Percentiles rank a stretch among this genome's conserved stretches.
Evolutionary conservation across 805 yeast genomes (phyloP).

Genomic region (Candida sanyiensis): DNA sequence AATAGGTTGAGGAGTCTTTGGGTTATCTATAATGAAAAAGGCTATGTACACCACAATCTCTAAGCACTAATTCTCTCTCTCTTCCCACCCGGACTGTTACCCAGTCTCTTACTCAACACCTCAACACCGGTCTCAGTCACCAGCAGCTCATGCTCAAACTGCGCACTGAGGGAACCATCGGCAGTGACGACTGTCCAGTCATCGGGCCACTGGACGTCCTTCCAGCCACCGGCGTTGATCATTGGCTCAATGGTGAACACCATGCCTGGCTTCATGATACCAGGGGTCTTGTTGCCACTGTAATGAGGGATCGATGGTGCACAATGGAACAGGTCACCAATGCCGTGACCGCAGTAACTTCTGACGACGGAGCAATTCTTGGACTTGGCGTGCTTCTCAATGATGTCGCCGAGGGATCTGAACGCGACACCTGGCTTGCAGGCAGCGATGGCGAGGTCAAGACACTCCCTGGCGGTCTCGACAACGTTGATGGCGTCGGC

Average conservation of each 20-base stretch:
- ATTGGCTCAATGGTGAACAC: conserved; percentile 97
- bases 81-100: conserved; percentile 87
- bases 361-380: conserved; percentile 83
- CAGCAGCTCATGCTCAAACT: conserved; percentile 88
- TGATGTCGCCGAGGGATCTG: conserved; percentile 79
- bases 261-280: conserved; percentile 93
- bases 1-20: too few species aligned
- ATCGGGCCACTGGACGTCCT: conserved; percentile 91
- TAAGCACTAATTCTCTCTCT: conserved; percentile 47
- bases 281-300: conserved; percentile 87
- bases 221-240: conserved; percentile 80
- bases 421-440: conserved; percentile 92
- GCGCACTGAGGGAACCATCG: conserved; percentile 89
- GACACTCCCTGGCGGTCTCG: conserved; percentile 84
- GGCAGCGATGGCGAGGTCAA: conserved; percentile 73
- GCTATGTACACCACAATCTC: background rate
- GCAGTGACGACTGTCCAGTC: conserved; percentile 92
- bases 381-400: conserved; percentile 78
- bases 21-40: too few species aligned
- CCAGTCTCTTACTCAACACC: conserved; percentile 76
- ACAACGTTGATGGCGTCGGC: conserved; percentile 83
- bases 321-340: conserved; percentile 79
- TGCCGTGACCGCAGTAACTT: conserved; percentile 92
- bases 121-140: conserved; percentile 94
- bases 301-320: conserved; percentile 93